A percentile compares a stretch with the other conserved stretches of the same genome.
phyloP scores from a whole-genome alignment of 257 asterid genomes.

The Forsythia suspensa region DNA sequence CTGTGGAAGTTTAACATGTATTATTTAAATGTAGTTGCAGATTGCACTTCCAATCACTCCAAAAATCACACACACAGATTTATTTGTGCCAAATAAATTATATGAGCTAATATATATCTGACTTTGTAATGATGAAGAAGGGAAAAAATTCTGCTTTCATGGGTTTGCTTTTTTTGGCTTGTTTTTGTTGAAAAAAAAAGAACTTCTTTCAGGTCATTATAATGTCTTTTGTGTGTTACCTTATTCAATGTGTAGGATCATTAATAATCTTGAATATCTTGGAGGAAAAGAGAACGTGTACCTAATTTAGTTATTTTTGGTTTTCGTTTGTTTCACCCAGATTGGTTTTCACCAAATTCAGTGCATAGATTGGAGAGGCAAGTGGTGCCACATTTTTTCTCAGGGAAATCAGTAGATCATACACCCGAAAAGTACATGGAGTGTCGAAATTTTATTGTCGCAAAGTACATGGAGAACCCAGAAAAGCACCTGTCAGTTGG shows the following conservation, averaged over 20 bases:
- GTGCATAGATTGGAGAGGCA: conserved; percentile 99
- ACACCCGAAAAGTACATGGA: conserved; percentile 95
- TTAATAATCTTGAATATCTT: conserved; percentile 1
- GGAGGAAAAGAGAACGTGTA: background rate
- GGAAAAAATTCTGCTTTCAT: background rate
- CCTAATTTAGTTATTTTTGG: background rate
- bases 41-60: conserved; percentile 2
- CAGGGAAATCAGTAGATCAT: conserved; percentile 85
- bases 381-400: conserved; percentile 98
- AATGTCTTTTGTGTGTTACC: background rate
- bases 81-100: background rate
- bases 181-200: background rate
- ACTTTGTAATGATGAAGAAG: background rate
- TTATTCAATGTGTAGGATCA: background rate
- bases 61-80: background rate
- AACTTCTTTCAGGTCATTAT: background rate
- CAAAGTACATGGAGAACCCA: conserved; percentile 90
- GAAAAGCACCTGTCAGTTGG: conserved; percentile 63
- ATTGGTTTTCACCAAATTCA: conserved; percentile 92
- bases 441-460: conserved; percentile 79
- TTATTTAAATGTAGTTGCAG: background rate
- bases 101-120: conserved; percentile 12
- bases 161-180: background rate
- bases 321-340: conserved; percentile 41
- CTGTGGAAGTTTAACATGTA: background rate